Base-by-base conservation (phyloP, 1,284 basidiomycete species). In the Pseudozyma sp. region DNA sequence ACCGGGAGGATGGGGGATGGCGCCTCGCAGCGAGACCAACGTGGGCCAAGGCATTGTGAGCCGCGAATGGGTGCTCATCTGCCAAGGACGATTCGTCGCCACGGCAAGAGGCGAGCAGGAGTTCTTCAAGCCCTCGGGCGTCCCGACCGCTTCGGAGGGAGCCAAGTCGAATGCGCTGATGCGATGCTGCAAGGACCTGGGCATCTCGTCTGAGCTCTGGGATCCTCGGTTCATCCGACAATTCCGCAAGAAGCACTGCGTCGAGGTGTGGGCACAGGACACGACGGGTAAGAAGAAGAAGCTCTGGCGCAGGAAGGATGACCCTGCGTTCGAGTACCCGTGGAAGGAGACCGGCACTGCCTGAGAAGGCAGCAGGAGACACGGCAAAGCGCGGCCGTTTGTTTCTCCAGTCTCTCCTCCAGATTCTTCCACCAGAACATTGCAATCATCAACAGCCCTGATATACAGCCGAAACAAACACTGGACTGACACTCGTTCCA, bases 101-200 rank as follows among this genome's bases (percentile, higher is more conserved):
- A 91, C 97, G 67, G 92, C 96, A 1, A 89, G 96, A 61, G 96
- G 96, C 45, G 96, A 99, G 86, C 96, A 98, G 81, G 94, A 97
- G 78, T 98, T 95, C 85, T 99, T 97, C 81, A 94, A 96, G 81
- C 91, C 93, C 3, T 88, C 89, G 0, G 94, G 94, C 19, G 90
- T 99, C 54, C 89, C 96, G 0, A 99, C 95, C 0, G 96, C 96
- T 0, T 93, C 92, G 0, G 96, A 99, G 84, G 94, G 92, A 0
- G 94, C 92, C 86, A 99, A 98, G 86, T 94, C 92, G 79, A 98
- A 99, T 77, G 96, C 96, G 2, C 87, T 99, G 40, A 97, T 98
- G 95, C 88, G 96, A 35, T 98, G 96, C 85, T 97, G 94, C 87
- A 99, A 99, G 84, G 96, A 99, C 82, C 87, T 99, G 37, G 96